Evolutionary conservation across 164 flowering plant genomes (phyloP), one percentile per base, ranked within the genome.

Genomic region (Vitis rotundifolia): DNA sequence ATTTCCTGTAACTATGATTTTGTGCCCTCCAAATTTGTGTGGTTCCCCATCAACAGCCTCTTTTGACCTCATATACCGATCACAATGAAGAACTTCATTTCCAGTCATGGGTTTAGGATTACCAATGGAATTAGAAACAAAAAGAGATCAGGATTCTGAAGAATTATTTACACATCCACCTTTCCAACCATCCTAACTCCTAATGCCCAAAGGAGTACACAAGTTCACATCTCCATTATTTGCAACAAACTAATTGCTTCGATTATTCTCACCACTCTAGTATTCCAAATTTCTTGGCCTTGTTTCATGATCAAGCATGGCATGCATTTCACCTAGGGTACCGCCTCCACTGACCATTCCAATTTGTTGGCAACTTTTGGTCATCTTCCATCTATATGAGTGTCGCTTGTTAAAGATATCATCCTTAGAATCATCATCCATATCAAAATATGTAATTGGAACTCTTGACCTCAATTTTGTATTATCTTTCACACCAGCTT

Each of bases 351-450:
- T 1, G 66, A 50, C 58, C 2, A 37, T 59, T 66, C 70, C 72
- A 65, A 61, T 73, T 22, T 79, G 75, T 63, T 71, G 69, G 67
- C n/a, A 58, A n/a, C 31, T 58, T 59, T 75, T 63, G 5, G 66
- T 64, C 47, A 18, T 72, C 60, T 61, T 76, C 79, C 78, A 71
- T 37, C 56, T 22, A 56, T 73, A 75, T 28, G 59, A 69, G 48
- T 69, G 26, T 52, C 51, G 19, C 59, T 66, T 70, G n/a, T n/a
- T n/a, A n/a, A n/a, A n/a, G 44, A 56, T 9, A 60, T 72, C 75
- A 12, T 79, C 84, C 57, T 81, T 81, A 57, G 77, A 44, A 52
- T 82, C 85, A 69, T 71, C 57, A 49, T 69, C 83, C n/a, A 84
- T 84, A 72, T 77, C 81, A 72, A 79, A 77, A 76, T 10, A 49